These are phyloP conservation scores for Malus hybrid DNA, from an alignment of 331 rosid species.

Conservation along the genomic window DNA sequence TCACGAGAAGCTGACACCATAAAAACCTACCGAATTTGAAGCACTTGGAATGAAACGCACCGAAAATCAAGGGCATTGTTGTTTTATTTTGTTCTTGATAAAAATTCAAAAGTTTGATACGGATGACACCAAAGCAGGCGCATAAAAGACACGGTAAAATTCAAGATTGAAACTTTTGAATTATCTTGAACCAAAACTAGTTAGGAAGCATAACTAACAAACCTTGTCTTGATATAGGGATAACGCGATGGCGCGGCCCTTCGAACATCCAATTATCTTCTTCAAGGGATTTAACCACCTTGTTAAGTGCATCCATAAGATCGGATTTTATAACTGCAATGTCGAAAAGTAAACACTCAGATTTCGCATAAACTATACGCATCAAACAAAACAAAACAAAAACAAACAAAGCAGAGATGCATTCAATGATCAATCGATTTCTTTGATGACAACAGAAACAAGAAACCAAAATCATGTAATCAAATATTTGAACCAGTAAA, in stretches of 20 bases:
- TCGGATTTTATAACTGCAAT: constrained; percentile 64
- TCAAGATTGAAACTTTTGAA: neutral
- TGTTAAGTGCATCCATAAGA: constrained; percentile 79
- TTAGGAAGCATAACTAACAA: constrained; percentile 2
- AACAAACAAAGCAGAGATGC: neutral
- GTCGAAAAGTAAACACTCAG: constrained; percentile 7
- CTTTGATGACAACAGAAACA: neutral
- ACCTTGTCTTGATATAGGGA: constrained; percentile 61
- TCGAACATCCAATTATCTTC: constrained; percentile 95
- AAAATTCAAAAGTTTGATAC: neutral
- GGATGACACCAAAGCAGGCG: neutral
- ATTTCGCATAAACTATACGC: neutral
- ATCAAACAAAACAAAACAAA: neutral
- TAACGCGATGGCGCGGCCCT: constrained; percentile 85
- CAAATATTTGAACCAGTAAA: too few species aligned
- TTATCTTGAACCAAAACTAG: neutral
- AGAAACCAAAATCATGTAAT: neutral
- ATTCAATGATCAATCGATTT: too few species aligned
- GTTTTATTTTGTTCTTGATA: neutral
- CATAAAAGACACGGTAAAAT: neutral
- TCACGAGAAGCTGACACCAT: neutral
- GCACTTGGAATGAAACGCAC: neutral
- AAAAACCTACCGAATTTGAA: neutral
- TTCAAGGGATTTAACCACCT: constrained; percentile 80
- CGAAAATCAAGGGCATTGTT: neutral